phyloP scores from a whole-genome alignment of 352 stramenopile species.

The Plasmopara halstedii region DNA sequence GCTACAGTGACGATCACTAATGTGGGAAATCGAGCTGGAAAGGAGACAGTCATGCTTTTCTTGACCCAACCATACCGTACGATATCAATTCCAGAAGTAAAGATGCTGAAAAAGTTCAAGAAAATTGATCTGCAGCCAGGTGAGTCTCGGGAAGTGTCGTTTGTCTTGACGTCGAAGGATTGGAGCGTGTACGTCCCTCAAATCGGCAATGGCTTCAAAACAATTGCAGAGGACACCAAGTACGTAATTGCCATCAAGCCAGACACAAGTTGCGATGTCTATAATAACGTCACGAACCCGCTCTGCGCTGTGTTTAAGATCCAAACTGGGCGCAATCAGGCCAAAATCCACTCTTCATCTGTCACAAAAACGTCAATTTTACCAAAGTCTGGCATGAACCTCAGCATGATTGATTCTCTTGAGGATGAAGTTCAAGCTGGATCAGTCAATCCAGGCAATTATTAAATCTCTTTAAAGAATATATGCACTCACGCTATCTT shows the following conservation, averaged over 20 bases:
- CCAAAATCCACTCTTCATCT: background rate
- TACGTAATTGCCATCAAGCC: constrained; percentile 58
- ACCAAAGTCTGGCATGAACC: background rate
- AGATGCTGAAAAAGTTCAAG: constrained; percentile 67
- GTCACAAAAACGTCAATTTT: background rate
- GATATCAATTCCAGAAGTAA: constrained; percentile 60
- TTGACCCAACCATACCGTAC: constrained; percentile 48
- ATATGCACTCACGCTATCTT: too few species aligned
- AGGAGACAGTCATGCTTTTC: constrained; percentile 73
- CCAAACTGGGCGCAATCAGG: constrained; percentile 2
- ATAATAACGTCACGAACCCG: constrained; percentile 29
- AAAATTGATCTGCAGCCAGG: constrained; percentile 52
- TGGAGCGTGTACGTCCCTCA: constrained; percentile 53
- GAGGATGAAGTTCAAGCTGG: too few species aligned
- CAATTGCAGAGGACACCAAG: constrained; percentile 36
- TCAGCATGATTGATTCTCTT: too few species aligned
- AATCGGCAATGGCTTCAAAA: constrained; percentile 43
- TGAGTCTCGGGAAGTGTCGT: constrained; percentile 25
- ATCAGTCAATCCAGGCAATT: too few species aligned
- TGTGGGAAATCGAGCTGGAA: constrained; percentile 34
- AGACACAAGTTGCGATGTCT: constrained; percentile 57
- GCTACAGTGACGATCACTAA: constrained; percentile 61
- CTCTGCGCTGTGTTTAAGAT: constrained; percentile 38
- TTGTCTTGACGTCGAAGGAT: constrained; percentile 33
- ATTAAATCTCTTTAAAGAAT: too few species aligned